Evolutionary conservation across 2,329 filamentous ascomycete genomes (phyloP), one percentile per base, ranked within the genome.

Genomic region (Paecilomyces niveus): DNA sequence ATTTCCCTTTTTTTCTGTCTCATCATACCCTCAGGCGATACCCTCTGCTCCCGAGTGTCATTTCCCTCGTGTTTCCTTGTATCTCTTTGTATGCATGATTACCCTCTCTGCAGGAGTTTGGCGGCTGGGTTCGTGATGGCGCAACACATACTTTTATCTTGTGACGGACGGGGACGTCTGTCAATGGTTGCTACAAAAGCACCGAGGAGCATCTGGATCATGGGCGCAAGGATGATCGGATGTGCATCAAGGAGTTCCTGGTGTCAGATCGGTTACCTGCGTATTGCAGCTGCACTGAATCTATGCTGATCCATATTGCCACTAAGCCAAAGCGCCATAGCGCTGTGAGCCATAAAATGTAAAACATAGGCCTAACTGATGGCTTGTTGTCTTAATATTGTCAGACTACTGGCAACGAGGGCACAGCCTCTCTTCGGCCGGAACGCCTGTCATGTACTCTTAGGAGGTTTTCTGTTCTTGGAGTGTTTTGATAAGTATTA

Each of bases 111-210:
- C 54, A 55, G 33, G 31, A 35, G 22, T 55, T 39, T 18, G 31
- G 54, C 21, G 54, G 24, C 35, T 45, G 33, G 31, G 31, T 55
- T 55, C 31, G 15, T 39, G n/a, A 55, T 55, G 18, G 35, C 15
- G 33, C 18, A 35, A 22, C 33, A 22, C 33, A 39, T 39, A 26
- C 35, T 49, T 45, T n/a, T 75, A 62, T 76, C 75, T 60, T 68
- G 72, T 54, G 74, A 52, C 50, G 8, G 22, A 8, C 50, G 29
- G 13, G 39, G 39, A 45, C 39, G 39, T 45, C 39, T 45, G 39
- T 45, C 39, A 18, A 18, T 9, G 39, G n/a, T 13, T 45, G 39
- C 15, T 18, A 45, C 39, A 45, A 18, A 29, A 45, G 39, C 39
- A 45, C 39, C 39, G n/a, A 45, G 39, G 39, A 45, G 39, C 39